These are phyloP conservation scores for Pestalotiopsis sp. DNA, from an alignment of 2,329 filamentous ascomycete species.

Conservation along the genomic window DNA sequence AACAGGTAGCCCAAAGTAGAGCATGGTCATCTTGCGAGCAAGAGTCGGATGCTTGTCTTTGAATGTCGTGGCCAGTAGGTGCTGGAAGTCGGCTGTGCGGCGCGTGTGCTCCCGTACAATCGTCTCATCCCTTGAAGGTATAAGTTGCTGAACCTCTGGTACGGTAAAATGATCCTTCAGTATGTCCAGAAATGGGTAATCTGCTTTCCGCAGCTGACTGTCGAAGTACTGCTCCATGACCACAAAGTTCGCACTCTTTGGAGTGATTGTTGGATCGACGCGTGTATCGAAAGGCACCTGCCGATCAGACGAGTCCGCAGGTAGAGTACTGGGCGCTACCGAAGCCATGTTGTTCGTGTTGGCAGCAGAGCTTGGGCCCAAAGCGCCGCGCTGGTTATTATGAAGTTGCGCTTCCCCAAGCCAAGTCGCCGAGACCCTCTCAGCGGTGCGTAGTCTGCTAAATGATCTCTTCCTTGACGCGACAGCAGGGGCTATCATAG, in stretches of 20 bases:
- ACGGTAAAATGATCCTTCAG: conserved; percentile 33
- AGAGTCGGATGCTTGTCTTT: conserved; percentile 27
- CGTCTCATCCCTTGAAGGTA: conserved; percentile 23
- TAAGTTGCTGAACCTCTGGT: conserved; percentile 33
- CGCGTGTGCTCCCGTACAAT: conserved; percentile 32
- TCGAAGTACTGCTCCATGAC: conserved; percentile 28
- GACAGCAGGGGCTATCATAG: conserved; percentile 7
- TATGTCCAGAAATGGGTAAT: conserved; percentile 29
- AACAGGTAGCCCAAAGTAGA: conserved; percentile 48
- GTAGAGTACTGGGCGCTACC: background rate
- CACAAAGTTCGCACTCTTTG: conserved; percentile 19
- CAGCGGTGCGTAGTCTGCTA: background rate
- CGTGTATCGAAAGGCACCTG: conserved; percentile 23
- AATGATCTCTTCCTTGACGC: conserved; percentile 9
- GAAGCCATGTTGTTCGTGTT: background rate
- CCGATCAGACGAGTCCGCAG: conserved; percentile 7
- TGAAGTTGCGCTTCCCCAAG: background rate
- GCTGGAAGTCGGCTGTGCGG: conserved; percentile 29
- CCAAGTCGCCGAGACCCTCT: background rate
- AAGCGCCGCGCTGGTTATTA: background rate
- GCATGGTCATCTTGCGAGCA: conserved; percentile 43
- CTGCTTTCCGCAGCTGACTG: conserved; percentile 21
- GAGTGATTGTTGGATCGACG: conserved; percentile 19
- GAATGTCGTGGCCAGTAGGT: conserved; percentile 32
- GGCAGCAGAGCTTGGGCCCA: background rate